Conservation (phyloP, 768 basidiomycete species). For the Lactarius vividus region DNA sequence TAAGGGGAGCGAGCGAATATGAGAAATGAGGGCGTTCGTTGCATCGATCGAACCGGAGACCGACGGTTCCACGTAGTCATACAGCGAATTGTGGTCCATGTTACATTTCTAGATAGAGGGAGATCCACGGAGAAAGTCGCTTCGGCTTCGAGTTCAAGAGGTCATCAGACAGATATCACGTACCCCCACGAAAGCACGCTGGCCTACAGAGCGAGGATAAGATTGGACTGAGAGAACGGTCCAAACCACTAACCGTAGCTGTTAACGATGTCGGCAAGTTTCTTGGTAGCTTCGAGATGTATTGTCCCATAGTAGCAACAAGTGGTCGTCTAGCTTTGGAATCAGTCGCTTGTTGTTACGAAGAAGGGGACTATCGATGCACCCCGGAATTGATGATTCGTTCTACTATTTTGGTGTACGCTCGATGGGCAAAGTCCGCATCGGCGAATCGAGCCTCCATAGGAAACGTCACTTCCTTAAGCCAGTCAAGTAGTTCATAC, state of each 20-base stretch:
- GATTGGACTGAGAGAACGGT: background rate
- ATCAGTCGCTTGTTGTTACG: background rate
- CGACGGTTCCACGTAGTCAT: constrained; percentile 68
- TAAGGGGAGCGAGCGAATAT: constrained; percentile 60
- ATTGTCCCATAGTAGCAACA: constrained; percentile 88
- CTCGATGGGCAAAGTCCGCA: constrained; percentile 58
- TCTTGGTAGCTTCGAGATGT: constrained; percentile 77
- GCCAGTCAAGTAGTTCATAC: constrained; percentile 88
- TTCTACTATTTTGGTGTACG: constrained; percentile 71
- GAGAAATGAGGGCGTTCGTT: constrained; percentile 61
- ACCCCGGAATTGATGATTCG: constrained; percentile 75
- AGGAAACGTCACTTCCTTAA: constrained; percentile 81
- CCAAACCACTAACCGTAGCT: constrained; percentile 45
- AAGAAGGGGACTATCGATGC: constrained; percentile 33
- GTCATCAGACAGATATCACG: constrained; percentile 31
- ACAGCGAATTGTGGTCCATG: constrained; percentile 75
- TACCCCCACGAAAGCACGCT: constrained; percentile 85
- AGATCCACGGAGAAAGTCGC: background rate
- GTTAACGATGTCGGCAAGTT: constrained; percentile 73
- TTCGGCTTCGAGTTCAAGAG: background rate
- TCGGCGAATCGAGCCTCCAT: constrained; percentile 77
- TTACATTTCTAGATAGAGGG: constrained; percentile 72
- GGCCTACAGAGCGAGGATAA: constrained; percentile 44
- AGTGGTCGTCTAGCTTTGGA: constrained; percentile 72
- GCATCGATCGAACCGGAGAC: constrained; percentile 54